A percentile compares a stretch with the other conserved stretches of the same genome.
These are phyloP conservation scores for Neofusicoccum sp. DNA, from an alignment of 2,329 filamentous ascomycete species.

Conservation along the genomic window DNA sequence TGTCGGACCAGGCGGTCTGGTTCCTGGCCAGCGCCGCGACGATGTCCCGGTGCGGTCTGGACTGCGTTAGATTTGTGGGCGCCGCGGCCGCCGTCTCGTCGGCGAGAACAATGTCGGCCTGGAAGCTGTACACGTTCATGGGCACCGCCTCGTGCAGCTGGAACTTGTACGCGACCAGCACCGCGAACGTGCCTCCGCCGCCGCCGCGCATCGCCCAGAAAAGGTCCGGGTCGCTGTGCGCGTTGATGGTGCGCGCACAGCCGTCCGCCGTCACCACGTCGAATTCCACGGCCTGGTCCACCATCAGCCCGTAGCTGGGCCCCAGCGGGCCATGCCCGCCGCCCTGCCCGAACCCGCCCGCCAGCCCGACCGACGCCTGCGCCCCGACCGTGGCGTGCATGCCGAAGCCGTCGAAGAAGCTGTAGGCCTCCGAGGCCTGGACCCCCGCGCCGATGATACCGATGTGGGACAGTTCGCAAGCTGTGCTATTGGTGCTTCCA, in stretches of 20 bases:
- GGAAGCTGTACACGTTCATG: conserved; percentile 37
- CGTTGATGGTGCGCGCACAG: conserved; percentile 32
- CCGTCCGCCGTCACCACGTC: conserved; percentile 40
- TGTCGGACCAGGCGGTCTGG: conserved; percentile 28
- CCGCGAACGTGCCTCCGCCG: conserved; percentile 32
- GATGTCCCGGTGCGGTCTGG: conserved; percentile 32
- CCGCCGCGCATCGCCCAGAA: conserved; percentile 32
- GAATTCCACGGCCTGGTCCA: conserved; percentile 37
- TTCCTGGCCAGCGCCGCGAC: conserved; percentile 31
- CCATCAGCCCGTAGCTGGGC: conserved; percentile 37
- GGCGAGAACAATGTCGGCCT: conserved; percentile 27
- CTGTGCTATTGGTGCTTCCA: background rate
- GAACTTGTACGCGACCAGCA: conserved; percentile 35
- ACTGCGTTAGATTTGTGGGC: conserved; percentile 29
- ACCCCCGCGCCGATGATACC: conserved; percentile 9
- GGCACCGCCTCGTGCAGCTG: conserved; percentile 33
- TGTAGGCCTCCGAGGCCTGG: conserved; percentile 26
- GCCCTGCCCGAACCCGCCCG: conserved; percentile 44
- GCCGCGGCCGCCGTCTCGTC: background rate
- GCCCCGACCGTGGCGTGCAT: conserved; percentile 17
- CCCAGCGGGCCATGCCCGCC: conserved; percentile 45
- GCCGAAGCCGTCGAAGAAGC: background rate
- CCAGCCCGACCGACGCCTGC: conserved; percentile 35
- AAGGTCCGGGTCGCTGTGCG: conserved; percentile 35
- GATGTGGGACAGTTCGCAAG: background rate